These are phyloP conservation scores for Kodamaea sagamina DNA, from an alignment of 805 yeast genomes.

Conservation along the genomic window DNA sequence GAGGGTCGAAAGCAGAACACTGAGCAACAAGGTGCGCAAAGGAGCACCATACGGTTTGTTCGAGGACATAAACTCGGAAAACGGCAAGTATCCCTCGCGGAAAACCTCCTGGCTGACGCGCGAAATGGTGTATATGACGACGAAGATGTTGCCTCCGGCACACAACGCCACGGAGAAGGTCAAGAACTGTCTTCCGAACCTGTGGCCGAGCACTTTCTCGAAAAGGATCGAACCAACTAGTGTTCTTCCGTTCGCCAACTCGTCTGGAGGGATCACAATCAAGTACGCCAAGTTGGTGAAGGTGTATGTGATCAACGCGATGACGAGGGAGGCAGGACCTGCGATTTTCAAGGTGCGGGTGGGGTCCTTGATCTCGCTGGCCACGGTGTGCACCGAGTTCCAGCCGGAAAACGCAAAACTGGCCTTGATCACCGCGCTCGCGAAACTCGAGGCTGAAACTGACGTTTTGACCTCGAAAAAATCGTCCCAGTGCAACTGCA, in stretches of 20 bases:
- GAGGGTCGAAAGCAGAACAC: conserved; percentile 41
- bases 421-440: conserved; percentile 58
- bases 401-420: conserved; percentile 65
- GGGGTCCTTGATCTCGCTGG: conserved; percentile 64
- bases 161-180: conserved; percentile 61
- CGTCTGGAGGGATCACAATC: conserved; percentile 54
- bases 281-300: conserved; percentile 59
- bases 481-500: conserved; percentile 36
- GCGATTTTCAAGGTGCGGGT: conserved; percentile 57
- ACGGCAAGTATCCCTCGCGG: conserved; percentile 63
- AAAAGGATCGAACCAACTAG: conserved; percentile 60
- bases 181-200: conserved; percentile 54
- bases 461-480: conserved; percentile 34
- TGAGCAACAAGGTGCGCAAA: conserved; percentile 48
- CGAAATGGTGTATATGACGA: conserved; percentile 58
- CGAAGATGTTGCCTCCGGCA: conserved; percentile 63
- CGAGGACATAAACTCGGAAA: conserved; percentile 50
- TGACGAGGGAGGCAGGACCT: conserved; percentile 54
- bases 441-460: conserved; percentile 47
- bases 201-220: conserved; percentile 54
- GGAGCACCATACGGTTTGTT: conserved; percentile 62
- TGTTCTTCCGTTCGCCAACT: conserved; percentile 55
- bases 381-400: conserved; percentile 60
- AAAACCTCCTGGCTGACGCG: conserved; percentile 67
- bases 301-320: conserved; percentile 51